These are phyloP conservation scores for Pseudocercospora vitis DNA, from an alignment of 2,329 filamentous ascomycete genomes.

Conservation along the genomic window DNA sequence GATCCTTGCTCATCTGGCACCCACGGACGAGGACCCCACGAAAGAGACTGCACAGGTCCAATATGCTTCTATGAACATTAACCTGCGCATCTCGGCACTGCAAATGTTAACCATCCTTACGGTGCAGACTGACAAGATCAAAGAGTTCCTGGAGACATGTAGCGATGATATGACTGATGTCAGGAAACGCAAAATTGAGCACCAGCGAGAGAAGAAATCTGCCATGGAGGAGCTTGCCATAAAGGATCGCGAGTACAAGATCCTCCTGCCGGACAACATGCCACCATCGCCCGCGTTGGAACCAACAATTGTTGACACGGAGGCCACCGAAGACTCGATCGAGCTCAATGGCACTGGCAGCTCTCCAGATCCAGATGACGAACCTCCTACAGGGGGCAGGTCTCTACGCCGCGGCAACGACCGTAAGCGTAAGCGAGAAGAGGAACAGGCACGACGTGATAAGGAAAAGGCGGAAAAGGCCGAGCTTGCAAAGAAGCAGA, in stretches of 20 bases:
- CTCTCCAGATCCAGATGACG: slow-evolving; percentile 62
- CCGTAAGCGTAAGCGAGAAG: slow-evolving; percentile 50
- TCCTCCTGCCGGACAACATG: slow-evolving; percentile 70
- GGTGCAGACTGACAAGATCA: slow-evolving; percentile 79
- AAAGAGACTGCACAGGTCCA: slow-evolving; percentile 69
- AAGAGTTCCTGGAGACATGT: slow-evolving; percentile 87
- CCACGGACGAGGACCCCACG: slow-evolving; percentile 71
- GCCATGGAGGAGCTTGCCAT: slow-evolving; percentile 56
- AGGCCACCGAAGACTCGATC: slow-evolving; percentile 36
- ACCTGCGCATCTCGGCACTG: slow-evolving; percentile 74
- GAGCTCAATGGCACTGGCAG: slow-evolving; percentile 63
- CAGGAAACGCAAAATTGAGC: slow-evolving; percentile 93
- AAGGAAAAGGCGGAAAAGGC: slow-evolving; percentile 64
- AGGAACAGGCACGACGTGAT: slow-evolving; percentile 65
- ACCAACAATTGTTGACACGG: slow-evolving; percentile 43
- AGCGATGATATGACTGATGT: slow-evolving; percentile 92
- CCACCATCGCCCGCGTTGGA: slow-evolving; percentile 57
- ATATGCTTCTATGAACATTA: slow-evolving; percentile 77
- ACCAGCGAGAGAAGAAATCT: slow-evolving; percentile 71
- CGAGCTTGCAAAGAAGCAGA: slow-evolving; percentile 64
- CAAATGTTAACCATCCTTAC: slow-evolving; percentile 86
- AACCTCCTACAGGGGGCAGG: slow-evolving; percentile 63
- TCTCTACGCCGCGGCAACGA: slow-evolving; percentile 59
- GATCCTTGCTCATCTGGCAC: slow-evolving; percentile 77
- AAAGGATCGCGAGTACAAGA: slow-evolving; percentile 51